Evolutionary conservation across 2,329 filamentous ascomycete genomes (phyloP).

Genomic region (Helotiales sp.): DNA sequence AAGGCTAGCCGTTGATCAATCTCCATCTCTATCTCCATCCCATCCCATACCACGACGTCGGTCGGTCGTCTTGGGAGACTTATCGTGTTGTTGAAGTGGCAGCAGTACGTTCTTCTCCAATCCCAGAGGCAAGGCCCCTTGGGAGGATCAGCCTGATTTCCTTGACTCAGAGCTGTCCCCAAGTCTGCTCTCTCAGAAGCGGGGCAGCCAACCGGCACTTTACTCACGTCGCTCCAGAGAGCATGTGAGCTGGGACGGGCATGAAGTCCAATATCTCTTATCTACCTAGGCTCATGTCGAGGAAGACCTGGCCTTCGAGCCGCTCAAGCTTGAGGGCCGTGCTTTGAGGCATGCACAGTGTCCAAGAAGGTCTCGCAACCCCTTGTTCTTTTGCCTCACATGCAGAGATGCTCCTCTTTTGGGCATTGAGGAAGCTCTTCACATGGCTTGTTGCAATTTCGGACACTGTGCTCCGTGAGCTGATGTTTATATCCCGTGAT

Average conservation of each 20-base stretch:
- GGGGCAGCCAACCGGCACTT: neutral
- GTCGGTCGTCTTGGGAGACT: too few species aligned
- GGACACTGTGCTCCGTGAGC: neutral
- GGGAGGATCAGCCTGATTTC: neutral
- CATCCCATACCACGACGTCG: neutral
- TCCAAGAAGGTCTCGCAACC: neutral
- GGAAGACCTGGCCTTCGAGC: neutral
- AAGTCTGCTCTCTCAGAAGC: neutral
- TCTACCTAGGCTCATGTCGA: neutral
- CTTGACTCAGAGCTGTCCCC: neutral
- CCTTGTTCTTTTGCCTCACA: neutral
- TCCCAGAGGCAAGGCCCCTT: neutral
- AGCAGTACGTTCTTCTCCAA: too few species aligned
- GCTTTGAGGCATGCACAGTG: neutral
- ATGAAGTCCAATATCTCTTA: constrained; percentile 1
- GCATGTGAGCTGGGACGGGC: neutral
- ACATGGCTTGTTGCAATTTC: neutral
- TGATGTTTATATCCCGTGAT: neutral
- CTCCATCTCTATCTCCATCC: neutral
- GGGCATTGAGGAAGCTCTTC: neutral
- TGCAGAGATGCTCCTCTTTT: neutral
- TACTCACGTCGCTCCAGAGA: neutral
- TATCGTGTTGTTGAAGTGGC: too few species aligned
- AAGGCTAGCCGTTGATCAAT: neutral
- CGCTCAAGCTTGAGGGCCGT: neutral